Base-by-base conservation (phyloP, 176 grass and related monocot genomes). In the Juncus effusus region DNA sequence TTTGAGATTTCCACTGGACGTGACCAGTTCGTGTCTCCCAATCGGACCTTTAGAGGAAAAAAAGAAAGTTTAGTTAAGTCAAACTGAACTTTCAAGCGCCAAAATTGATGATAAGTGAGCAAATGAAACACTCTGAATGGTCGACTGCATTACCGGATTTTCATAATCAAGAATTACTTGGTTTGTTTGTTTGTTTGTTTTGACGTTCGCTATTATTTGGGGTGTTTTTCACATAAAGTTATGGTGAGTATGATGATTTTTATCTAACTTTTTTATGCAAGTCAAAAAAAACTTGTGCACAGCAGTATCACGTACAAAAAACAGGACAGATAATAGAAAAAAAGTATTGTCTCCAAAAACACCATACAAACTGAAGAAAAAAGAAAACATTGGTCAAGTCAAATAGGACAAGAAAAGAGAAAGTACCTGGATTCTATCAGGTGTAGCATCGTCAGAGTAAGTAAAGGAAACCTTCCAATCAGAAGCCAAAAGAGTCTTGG, bases 381-480 rank as follows among this genome's bases (percentile, higher is more conserved):
- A 28, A 28, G 19, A 28, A 28, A 28, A 28, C 19, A 28, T 28
- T 28, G 19, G 67, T 58, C 40, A 5, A 77, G 69, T 39, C 77
- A 64, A 42, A 28, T 61, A 54, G 72, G 36, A 40, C 15, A 52
- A 64, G 61, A 73, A 19, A 70, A 49, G 57, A 59, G 52, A 39
- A 44, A 66, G 45, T 89, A 97, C 93, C 86, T 84, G 88, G 67
- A 97, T 74, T 76, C 77, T 83, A 69, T 92, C 85, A 14, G 82
- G 54, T 74, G 64, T 80, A 41, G 55, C 68, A 37, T 60, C 79
- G 60, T 91, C 80, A 64, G 77, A 89, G 74, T 86, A 84, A 64
- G 85, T 60, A 77, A 92, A 97, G 57, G 77, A 82, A 60, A 89
- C 85, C 69, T 81, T 84, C 80, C 88, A 89, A 77, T 92, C 93